Base-by-base conservation (phyloP, 495 filamentous ascomycete species). In the Astrocystis sublimbata region DNA sequence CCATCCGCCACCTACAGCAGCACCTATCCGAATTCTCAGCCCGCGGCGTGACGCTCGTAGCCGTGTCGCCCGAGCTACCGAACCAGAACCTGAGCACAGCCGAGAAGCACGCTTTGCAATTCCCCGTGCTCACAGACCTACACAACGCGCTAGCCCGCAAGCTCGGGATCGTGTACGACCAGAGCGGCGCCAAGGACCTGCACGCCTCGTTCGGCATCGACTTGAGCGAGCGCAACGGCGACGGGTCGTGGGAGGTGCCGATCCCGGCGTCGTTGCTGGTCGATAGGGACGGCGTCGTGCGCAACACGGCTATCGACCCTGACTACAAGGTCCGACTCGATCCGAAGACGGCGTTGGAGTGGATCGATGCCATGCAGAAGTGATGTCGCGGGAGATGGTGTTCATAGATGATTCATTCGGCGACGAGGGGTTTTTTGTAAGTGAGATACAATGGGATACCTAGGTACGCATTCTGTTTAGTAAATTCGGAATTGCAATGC, bases 11-110 rank as follows among this genome's bases (percentile, higher is more conserved):
- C 9, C 58, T 78, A 2, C 74, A 79, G 42, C 64, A 58, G 40
- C 62, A 67, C 33, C 63, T 78, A 17, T 46, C 59, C 15, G 64
- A 70, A 4, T 71, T 79, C 46, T 47, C 68, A 35, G 63, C 69
- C 26, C 75, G 72, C 36, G 73, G 73, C 33, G 76, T 77, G 9
- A 70, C 73, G 1, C 64, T 79, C 8, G 75, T 78, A 1, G 76
- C 76, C 31, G 71, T 79, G 31, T 65, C 75, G 5, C 75, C 77
- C 0, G 70, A 80, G 53, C 69, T 76, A 15, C 77, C 77, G 1
- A 58, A 75, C 50, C 36, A 56, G 15, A 69, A 71, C 4, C 46
- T 78, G 30, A 60, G 61, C 6, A 72, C 65, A 2, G 41, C 59
- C 1, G 74, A 78, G 61, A 78, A 76, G 52, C 46, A 73, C 35